phyloP scores from a whole-genome alignment of 495 filamentous ascomycete species.

The Diplogelasinospora grovesii region DNA sequence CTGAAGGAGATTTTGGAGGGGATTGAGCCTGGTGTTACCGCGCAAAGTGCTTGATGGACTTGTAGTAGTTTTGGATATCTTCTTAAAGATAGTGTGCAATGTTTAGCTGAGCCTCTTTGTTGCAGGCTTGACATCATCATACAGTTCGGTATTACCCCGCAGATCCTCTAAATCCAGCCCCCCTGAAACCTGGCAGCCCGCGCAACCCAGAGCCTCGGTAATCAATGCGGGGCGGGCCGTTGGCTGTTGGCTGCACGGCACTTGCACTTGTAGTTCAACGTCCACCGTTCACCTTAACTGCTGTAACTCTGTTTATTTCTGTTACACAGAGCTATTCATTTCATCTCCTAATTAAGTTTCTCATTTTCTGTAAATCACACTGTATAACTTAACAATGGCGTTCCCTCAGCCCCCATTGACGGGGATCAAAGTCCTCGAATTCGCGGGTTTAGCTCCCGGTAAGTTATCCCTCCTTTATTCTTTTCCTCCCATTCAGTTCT shows the following conservation, averaged over 20 bases:
- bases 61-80: not conserved
- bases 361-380: not conserved
- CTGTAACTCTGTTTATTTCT: not conserved
- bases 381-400: slow-evolving; percentile 25
- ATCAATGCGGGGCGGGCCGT: not conserved
- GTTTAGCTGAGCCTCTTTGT: no score
- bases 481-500: slow-evolving; percentile 5
- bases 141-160: slow-evolving; percentile 6
- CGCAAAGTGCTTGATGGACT: slow-evolving; percentile 18
- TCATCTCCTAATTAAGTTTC: not conserved
- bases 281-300: no score
- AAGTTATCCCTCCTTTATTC: slow-evolving; percentile 10
- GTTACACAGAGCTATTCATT: not conserved
- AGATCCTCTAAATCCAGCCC: no score
- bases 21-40: slow-evolving; percentile 21
- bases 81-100: no score
- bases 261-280: not conserved
- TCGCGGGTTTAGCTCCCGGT: slow-evolving; percentile 87
- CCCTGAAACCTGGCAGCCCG: slow-evolving; percentile 1
- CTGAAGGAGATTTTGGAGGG: slow-evolving; percentile 25
- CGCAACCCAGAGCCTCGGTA: slow-evolving; percentile 15
- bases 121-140: no score
- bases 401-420: slow-evolving; percentile 54
- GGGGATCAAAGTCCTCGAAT: slow-evolving; percentile 77
- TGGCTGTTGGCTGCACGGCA: not conserved